Evolutionary conservation across 495 filamentous ascomycete genomes (phyloP), one percentile per base, ranked within the genome.

Genomic region (Penicillium paradoxum): DNA sequence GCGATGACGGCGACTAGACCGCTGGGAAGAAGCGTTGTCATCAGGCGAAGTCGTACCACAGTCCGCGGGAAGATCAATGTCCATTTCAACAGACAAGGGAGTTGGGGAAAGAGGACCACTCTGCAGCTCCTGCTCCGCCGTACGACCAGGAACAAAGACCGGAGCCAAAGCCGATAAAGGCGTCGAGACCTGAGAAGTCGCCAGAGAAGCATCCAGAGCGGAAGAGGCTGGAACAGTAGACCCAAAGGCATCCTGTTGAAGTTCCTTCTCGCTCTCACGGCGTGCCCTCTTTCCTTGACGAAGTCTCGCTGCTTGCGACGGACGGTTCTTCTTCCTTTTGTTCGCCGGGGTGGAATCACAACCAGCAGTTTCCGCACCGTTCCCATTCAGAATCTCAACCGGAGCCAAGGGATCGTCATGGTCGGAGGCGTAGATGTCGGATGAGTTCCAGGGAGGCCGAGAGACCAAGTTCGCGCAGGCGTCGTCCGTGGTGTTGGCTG

Each of bases 141-240:
- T 2, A 18, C 24, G 25, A 37, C 14, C 32, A 27, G 45, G 13
- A 5, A 27, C 8, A 7, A 48, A 24, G 7, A 25, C 45, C 7
- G 30, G 45, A 48, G 45, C 32, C 45, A 37, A 25, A 48, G 30
- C 45, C 32, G 33, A 25, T n/a, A 48, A 17, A 17, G 45, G 32
- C 33, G 45, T 25, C 33, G 45, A 24, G 32, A 2, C 17, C 21
- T 21, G 4, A 37, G 29, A 24, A 19, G 17, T 15, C 32, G 32
- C 32, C 22, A 37, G 32, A 48, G 33, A 25, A 17, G 45, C 18
- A 36, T 8, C 21, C 14, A 15, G 15, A 48, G 18, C 45, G 14
- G 32, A 24, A 37, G 30, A 24, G 32, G 29, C 32, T 18, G 21
- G 9, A 37, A 11, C 32, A 37, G 5, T 27, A 11, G 30, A 11